Percentiles rank a stretch among this genome's conserved stretches.
These are phyloP conservation scores for Coniella vitis DNA, from an alignment of 2,329 filamentous ascomycete species.

Conservation along the genomic window DNA sequence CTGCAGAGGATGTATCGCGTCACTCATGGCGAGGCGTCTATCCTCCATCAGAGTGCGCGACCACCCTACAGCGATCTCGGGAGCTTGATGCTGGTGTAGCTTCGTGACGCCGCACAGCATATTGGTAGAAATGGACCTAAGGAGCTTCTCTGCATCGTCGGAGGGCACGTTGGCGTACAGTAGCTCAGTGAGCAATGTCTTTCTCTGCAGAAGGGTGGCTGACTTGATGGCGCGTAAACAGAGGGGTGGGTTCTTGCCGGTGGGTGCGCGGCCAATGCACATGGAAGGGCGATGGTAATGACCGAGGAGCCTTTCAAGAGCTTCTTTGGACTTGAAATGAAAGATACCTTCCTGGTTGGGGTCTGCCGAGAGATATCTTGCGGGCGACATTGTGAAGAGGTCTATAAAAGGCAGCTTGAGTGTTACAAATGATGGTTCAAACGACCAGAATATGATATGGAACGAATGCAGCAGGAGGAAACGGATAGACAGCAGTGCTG, in stretches of 20 bases:
- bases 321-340: neutral
- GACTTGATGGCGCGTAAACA: neutral
- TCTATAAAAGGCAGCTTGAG: neutral
- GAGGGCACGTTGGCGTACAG: neutral
- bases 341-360: neutral
- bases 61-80: no score
- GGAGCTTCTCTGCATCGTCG: neutral
- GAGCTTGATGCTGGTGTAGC: neutral
- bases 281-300: neutral
- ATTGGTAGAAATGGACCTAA: neutral
- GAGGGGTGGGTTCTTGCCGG: neutral
- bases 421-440: neutral
- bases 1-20: no score
- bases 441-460: neutral
- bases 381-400: neutral
- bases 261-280: conserved; percentile 1
- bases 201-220: neutral
- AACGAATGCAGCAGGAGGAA: neutral
- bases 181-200: neutral
- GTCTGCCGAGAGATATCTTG: neutral
- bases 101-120: conserved; percentile 1
- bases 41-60: no score
- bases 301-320: neutral
- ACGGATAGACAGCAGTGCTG: no score
- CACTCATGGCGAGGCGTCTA: no score